These are phyloP conservation scores for Metarhizium robertsii DNA, from an alignment of 2,329 filamentous ascomycete genomes.

Conservation along the genomic window DNA sequence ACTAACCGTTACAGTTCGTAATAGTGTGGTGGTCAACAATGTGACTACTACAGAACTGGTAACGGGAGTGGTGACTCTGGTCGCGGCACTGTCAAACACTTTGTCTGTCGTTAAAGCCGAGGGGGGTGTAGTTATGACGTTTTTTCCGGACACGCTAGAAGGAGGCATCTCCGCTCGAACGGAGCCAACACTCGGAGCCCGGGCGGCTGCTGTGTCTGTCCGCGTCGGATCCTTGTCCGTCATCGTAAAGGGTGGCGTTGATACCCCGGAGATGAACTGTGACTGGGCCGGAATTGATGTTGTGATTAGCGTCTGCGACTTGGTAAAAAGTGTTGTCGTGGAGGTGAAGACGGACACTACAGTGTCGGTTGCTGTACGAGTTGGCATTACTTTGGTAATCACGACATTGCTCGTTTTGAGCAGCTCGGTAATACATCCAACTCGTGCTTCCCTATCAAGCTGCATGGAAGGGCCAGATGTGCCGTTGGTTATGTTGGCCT, in stretches of 20 bases:
- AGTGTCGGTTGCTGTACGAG: background rate
- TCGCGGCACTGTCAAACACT: background rate
- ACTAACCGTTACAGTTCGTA: too few relatives aligned
- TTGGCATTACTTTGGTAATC: background rate
- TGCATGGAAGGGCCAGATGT: background rate
- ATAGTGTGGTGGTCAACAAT: background rate
- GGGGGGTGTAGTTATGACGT: background rate
- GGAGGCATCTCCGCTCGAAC: background rate
- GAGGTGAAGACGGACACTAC: background rate
- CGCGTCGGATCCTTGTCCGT: background rate
- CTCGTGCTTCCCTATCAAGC: background rate
- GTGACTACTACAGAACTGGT: background rate
- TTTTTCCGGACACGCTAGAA: background rate
- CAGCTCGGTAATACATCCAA: background rate
- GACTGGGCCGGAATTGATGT: background rate
- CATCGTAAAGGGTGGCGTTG: background rate
- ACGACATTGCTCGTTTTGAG: background rate
- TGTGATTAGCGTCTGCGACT: background rate
- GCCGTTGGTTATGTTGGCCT: background rate
- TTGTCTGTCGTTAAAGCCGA: background rate
- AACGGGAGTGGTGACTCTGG: background rate
- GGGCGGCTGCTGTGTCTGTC: background rate
- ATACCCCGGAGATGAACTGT: background rate
- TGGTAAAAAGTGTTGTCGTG: background rate
- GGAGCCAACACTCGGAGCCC: background rate